Base-by-base conservation (phyloP, 1,284 basidiomycete genomes). In the Marasmius sp. region DNA sequence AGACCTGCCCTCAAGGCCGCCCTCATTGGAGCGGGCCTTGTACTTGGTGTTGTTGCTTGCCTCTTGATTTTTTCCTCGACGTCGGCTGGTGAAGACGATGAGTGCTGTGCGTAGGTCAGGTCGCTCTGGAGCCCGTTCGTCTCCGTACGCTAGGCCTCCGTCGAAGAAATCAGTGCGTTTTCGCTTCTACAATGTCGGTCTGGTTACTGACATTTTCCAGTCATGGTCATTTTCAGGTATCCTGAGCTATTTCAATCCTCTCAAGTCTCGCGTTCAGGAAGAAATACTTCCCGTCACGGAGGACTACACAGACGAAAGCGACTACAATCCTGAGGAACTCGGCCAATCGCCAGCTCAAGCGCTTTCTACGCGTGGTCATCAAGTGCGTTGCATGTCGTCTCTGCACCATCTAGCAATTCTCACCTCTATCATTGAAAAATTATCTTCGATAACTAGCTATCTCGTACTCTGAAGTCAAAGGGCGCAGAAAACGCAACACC, bases 221-320 rank as follows among this genome's bases (percentile, higher is more conserved):
- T 70, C 74, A n/a, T 87, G 85, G 85, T 80, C 79, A 60, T 69
- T 87, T 60, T 73, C 79, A 8, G 74, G 76, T 14, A 65, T 86
- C 12, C 66, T 86, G 37, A 78, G 66, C 63, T 82, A 75, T 66
- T 66, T 86, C 12, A 83, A 83, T 63, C 83, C 83, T 7, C 71
- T 82, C 18, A 73, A 76, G 41, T 67, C 65, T 38, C 71, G 69
- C 66, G 48, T 61, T 9, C 27, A 52, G 27, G 47, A 49, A 33
- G 59, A 51, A 39, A 63, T 22, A 49, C 59, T 34, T 60, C 65
- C 51, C 61, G 37, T 34, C 22, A 51, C 20, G 10, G 34, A 53
- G 52, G 7, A 66, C 53, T 68, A 66, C 16, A 63, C 61, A 20
- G 67, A 69, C 37, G 68, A 69, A 22, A 22, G 18, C 9, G 50